phyloP scores from a whole-genome alignment of 2,329 filamentous ascomycete species.

The Colletotrichum sansevieriae region DNA sequence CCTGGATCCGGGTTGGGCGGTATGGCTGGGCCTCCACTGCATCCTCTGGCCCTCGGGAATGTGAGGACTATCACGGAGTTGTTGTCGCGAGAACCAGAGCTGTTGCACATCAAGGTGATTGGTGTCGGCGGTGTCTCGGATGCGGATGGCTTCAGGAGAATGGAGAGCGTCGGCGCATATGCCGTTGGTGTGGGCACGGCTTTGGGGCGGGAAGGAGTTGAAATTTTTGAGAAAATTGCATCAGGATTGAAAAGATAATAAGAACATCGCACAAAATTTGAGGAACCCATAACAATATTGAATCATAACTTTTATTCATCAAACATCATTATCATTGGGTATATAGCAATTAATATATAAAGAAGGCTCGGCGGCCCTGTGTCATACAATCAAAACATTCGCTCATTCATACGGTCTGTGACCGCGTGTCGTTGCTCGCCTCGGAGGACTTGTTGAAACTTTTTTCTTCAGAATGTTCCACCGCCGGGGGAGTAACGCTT shows the following conservation, averaged over 20 bases:
- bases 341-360: constrained; percentile 41
- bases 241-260: constrained; percentile 1
- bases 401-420: constrained; percentile 35
- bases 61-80: constrained; percentile 74
- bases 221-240: constrained; percentile 72
- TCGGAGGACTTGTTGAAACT: constrained; percentile 35
- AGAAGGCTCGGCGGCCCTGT: constrained; percentile 15
- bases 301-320: constrained; percentile 28
- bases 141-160: constrained; percentile 71
- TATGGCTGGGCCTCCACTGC: constrained; percentile 78
- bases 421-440: constrained; percentile 32
- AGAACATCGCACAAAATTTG: not conserved
- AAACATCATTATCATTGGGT: constrained; percentile 40
- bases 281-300: not conserved
- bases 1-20: constrained; percentile 74
- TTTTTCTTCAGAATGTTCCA: constrained; percentile 38
- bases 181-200: constrained; percentile 79
- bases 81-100: constrained; percentile 62
- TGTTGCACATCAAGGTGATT: constrained; percentile 72
- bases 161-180: constrained; percentile 74
- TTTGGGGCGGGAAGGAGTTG: constrained; percentile 72
- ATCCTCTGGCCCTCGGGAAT: constrained; percentile 81
- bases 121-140: constrained; percentile 81
- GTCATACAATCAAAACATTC: constrained; percentile 11
- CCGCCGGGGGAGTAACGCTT: constrained; percentile 32